A percentile compares a stretch with the other conserved stretches of the same genome.
These are phyloP conservation scores for Erodium moschatum DNA, from an alignment of 441 rosid species.

Conservation along the genomic window DNA sequence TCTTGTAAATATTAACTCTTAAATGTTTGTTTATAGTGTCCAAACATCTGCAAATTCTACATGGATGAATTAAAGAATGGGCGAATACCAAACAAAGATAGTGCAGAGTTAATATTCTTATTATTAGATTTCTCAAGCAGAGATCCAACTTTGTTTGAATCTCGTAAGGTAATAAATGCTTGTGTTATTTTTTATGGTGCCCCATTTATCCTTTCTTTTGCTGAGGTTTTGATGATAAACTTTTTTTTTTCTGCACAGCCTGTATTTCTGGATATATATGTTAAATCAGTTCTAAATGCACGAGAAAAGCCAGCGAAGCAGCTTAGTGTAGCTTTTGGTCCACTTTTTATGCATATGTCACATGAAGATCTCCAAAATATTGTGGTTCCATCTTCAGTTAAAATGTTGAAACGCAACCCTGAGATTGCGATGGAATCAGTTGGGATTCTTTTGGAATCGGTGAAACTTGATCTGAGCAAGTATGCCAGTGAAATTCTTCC, in stretches of 20 bases:
- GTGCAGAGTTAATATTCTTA: slow-evolving; percentile 57
- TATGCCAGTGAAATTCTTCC: slow-evolving; percentile 72
- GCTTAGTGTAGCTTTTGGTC: slow-evolving; percentile 59
- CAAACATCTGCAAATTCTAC: slow-evolving; percentile 49
- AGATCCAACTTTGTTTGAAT: slow-evolving; percentile 44
- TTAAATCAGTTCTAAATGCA: slow-evolving; percentile 70
- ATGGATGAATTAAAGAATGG: slow-evolving; percentile 55
- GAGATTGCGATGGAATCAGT: slow-evolving; percentile 87
- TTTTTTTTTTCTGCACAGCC: slow-evolving; percentile 47
- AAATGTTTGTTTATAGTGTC: slow-evolving; percentile 37
- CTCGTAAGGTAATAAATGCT: slow-evolving; percentile 47
- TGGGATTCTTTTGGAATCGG: slow-evolving; percentile 54
- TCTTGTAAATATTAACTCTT: neutral
- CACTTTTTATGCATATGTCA: slow-evolving; percentile 50
- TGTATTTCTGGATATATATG: slow-evolving; percentile 65
- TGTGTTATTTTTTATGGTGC: neutral
- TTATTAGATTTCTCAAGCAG: slow-evolving; percentile 55
- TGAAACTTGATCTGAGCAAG: slow-evolving; percentile 85
- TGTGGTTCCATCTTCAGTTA: slow-evolving; percentile 70
- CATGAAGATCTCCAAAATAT: slow-evolving; percentile 75
- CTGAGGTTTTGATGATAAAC: slow-evolving; percentile 14
- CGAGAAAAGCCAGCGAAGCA: slow-evolving; percentile 59
- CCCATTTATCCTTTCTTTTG: slow-evolving; percentile 11
- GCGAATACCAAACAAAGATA: slow-evolving; percentile 63
- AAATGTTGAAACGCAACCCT: slow-evolving; percentile 97